Percentiles rank a stretch among this genome's conserved stretches.
Conservation (phyloP, 495 filamentous ascomycete genomes). For the Penicillium coprophilum region DNA sequence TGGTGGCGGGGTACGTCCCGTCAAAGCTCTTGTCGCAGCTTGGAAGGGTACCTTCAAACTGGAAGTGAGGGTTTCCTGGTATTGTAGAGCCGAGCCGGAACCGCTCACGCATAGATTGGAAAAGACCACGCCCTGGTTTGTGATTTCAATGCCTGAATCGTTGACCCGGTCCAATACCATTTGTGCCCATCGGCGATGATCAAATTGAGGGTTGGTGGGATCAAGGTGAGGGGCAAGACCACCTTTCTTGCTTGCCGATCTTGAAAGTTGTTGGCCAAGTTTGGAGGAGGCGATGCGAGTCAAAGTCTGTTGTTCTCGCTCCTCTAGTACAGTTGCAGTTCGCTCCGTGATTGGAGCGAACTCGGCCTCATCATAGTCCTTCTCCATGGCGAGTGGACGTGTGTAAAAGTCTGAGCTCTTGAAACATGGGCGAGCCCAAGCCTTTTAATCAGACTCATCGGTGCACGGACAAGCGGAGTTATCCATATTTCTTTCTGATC, state of each 20-base stretch:
- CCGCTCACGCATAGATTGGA: slow-evolving; percentile 52
- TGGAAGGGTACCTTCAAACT: slow-evolving; percentile 46
- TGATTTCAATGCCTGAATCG: slow-evolving; percentile 38
- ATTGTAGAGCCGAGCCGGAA: slow-evolving; percentile 46
- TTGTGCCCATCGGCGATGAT: slow-evolving; percentile 53
- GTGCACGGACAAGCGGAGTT: slow-evolving; percentile 2
- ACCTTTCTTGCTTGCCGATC: slow-evolving; percentile 17
- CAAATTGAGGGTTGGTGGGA: slow-evolving; percentile 51
- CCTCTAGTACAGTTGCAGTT: slow-evolving; percentile 16
- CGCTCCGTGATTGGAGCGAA: slow-evolving; percentile 23
- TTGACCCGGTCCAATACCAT: slow-evolving; percentile 32
- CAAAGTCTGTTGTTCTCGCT: slow-evolving; percentile 23
- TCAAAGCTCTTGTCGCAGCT: slow-evolving; percentile 28
- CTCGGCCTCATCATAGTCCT: slow-evolving; percentile 16
- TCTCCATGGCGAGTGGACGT: slow-evolving; percentile 14
- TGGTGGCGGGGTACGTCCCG: slow-evolving; percentile 16
- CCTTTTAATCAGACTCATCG: slow-evolving; percentile 2
- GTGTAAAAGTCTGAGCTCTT: neutral
- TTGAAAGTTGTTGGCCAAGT: slow-evolving; percentile 26
- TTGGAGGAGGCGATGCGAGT: slow-evolving; percentile 32
- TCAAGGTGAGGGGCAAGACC: slow-evolving; percentile 47
- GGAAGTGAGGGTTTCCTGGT: slow-evolving; percentile 49
- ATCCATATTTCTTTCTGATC: neutral
- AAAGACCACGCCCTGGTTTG: slow-evolving; percentile 42
- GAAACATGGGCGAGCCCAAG: neutral